A percentile compares a stretch with the other conserved stretches of the same genome.
These are phyloP conservation scores for Penicillium hordei DNA, from an alignment of 2,329 filamentous ascomycete genomes.

Conservation along the genomic window DNA sequence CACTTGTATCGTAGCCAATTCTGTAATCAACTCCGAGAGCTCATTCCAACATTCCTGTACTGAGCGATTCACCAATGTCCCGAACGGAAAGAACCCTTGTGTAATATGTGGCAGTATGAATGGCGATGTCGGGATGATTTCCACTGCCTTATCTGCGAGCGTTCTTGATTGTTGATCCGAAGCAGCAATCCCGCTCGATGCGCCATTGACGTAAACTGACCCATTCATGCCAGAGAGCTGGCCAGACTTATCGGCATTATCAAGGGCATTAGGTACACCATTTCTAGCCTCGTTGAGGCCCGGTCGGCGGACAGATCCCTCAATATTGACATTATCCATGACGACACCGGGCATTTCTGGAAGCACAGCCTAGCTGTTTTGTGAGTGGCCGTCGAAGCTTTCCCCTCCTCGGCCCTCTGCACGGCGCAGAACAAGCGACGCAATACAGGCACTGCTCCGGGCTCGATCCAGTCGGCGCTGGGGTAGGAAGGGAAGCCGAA, in stretches of 20 bases:
- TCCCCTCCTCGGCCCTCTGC: conserved; percentile 33
- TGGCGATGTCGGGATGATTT: conserved; percentile 28
- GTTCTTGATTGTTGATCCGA: conserved; percentile 14
- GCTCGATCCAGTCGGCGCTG: conserved; percentile 20
- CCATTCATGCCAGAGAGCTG: conserved; percentile 25
- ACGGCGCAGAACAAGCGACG: conserved; percentile 28
- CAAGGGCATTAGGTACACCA: conserved; percentile 20
- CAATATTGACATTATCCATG: conserved; percentile 40
- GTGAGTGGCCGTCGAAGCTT: conserved; percentile 18
- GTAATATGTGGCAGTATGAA: conserved; percentile 68
- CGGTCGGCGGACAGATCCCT: conserved; percentile 28
- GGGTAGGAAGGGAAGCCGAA: conserved; percentile 29
- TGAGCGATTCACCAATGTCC: conserved; percentile 71
- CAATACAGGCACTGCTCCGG: conserved; percentile 16
- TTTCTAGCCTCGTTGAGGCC: conserved; percentile 27
- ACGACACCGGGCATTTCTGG: conserved; percentile 45
- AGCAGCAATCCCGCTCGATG: conserved; percentile 14
- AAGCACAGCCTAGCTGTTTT: conserved; percentile 9
- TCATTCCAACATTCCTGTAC: conserved; percentile 81
- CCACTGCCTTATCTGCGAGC: conserved; percentile 2
- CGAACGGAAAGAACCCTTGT: conserved; percentile 72
- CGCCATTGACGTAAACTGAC: conserved; percentile 30
- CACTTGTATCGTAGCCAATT: conserved; percentile 68
- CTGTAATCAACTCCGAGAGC: conserved; percentile 67
- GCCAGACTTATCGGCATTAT: conserved; percentile 16